A percentile compares a stretch with the other conserved stretches of the same genome.
phyloP scores from a whole-genome alignment of 768 basidiomycete genomes.

The Suillus subaureus region DNA sequence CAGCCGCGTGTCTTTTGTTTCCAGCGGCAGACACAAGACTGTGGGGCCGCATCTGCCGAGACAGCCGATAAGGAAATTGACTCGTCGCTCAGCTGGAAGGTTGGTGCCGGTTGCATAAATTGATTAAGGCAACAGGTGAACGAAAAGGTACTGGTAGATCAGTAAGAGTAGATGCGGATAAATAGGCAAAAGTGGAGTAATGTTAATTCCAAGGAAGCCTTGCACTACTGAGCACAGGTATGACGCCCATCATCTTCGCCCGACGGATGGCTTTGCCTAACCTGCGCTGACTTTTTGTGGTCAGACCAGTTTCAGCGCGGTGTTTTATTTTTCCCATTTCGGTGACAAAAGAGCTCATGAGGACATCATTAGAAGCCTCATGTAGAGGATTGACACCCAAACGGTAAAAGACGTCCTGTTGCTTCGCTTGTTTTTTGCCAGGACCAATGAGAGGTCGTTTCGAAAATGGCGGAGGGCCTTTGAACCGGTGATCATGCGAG shows the following conservation, averaged over 20 bases:
- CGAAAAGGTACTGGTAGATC: not conserved
- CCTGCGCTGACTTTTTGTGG: slow-evolving; percentile 75
- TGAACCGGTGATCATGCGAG: slow-evolving; percentile 39
- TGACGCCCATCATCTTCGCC: slow-evolving; percentile 89
- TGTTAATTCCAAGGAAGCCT: slow-evolving; percentile 20
- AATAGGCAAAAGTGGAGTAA: not conserved
- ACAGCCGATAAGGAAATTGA: not conserved
- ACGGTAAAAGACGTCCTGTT: slow-evolving; percentile 70
- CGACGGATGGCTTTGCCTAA: slow-evolving; percentile 85
- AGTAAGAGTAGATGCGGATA: not conserved
- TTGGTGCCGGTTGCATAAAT: not conserved
- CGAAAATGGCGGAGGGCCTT: slow-evolving; percentile 18
- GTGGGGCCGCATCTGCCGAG: not conserved
- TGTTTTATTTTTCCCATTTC: slow-evolving; percentile 80
- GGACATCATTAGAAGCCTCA: slow-evolving; percentile 59
- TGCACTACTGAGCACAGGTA: slow-evolving; percentile 51
- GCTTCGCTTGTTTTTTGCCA: slow-evolving; percentile 50
- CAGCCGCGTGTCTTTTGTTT: not conserved
- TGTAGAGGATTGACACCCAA: slow-evolving; percentile 73
- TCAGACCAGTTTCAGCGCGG: slow-evolving; percentile 71
- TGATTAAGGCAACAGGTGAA: not conserved
- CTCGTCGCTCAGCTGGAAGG: not conserved
- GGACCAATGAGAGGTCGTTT: slow-evolving; percentile 57
- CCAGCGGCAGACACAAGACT: not conserved
- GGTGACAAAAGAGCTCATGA: slow-evolving; percentile 62